Evolutionary conservation across 345 rosid genomes (phyloP), one percentile per base, ranked within the genome.

Genomic region (Passiflora organensis): DNA sequence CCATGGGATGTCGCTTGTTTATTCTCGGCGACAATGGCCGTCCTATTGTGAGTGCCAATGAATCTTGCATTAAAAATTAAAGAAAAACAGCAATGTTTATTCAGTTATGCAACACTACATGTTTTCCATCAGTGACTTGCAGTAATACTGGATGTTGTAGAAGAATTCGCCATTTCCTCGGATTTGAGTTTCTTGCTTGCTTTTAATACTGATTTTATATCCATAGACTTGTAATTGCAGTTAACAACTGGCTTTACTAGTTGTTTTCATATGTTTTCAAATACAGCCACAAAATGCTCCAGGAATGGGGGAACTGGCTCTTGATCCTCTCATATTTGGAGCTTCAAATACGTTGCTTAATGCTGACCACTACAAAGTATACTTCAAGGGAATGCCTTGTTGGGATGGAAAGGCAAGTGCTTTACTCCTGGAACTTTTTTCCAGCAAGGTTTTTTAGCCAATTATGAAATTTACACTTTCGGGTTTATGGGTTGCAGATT

Each of bases 221-320:
- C 8, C 34, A 28, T 28, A 28, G 3, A 32, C 18, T 13, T 41
- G 43, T 41, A 41, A 12, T 41, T 41, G 43, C 41, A 28, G 5
- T 28, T 28, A 28, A 28, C 8, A 8, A 28, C 8, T 28, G 8
- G 34, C 3, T 28, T 28, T 28, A 64, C n/a, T 60, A 17, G 44
- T 39, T n/a, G 11, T 59, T 66, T 23, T 1, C 9, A 12, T 58
- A 24, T 47, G n/a, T 25, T 38, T 68, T 57, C 68, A 34, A 68
- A 41, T 66, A 16, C 70, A 93, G 99, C 86, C 99, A 48, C 69
- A 69, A 71, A 64, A 77, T 52, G 66, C 24, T 34, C 69, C 76
- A 5, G 94, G 87, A 51, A 81, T 82, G 63, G 99, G 99, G 18
- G 99, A 93, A 62, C 68, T 93, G 64, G 96, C 99, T 17, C 90